phyloP scores from a whole-genome alignment of 2,329 filamentous ascomycete genomes.

The Falciphora oryzae region DNA sequence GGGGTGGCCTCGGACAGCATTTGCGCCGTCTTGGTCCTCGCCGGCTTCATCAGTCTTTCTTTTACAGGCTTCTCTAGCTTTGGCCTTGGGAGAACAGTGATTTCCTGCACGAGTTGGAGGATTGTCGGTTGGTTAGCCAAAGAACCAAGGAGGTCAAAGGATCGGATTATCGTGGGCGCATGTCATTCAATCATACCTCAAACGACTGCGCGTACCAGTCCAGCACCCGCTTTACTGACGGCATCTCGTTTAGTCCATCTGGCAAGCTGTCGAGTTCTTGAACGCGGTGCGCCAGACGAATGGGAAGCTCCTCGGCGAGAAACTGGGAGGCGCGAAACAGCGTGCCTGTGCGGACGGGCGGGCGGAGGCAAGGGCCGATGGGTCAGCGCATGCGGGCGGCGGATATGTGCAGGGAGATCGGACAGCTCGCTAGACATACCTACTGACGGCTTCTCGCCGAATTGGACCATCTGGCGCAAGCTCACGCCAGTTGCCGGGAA shows the following conservation, averaged over 20 bases:
- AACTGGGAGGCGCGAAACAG: conserved; percentile 97
- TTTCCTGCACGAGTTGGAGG: conserved; percentile 56
- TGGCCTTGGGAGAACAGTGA: conserved; percentile 79
- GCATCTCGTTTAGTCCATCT: conserved; percentile 96
- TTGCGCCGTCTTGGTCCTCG: conserved; percentile 55
- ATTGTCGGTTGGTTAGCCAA: not conserved
- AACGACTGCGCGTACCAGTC: conserved; percentile 99
- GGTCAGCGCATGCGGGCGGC: conserved; percentile 8
- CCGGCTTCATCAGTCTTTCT: conserved; percentile 68
- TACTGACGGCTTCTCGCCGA: conserved; percentile 87
- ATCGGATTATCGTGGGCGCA: not conserved
- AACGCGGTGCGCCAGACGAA: conserved; percentile 91
- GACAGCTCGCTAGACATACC: conserved; percentile 46
- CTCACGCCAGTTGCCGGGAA: conserved; percentile 96
- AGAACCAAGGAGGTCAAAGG: not conserved
- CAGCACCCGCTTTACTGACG: conserved; percentile 87
- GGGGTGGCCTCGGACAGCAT: conserved; percentile 77
- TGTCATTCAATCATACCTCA: conserved; percentile 57
- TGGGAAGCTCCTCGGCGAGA: conserved; percentile 94
- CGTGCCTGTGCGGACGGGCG: conserved; percentile 55
- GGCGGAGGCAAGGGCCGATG: conserved; percentile 6
- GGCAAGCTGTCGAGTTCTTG: conserved; percentile 89
- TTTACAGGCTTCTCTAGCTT: conserved; percentile 69
- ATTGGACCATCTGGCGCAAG: conserved; percentile 98
- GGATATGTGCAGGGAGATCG: not conserved